A percentile compares a stretch with the other conserved stretches of the same genome.
Conservation (phyloP, 495 filamentous ascomycete species). For the Amphirosellinia nigrospora region DNA sequence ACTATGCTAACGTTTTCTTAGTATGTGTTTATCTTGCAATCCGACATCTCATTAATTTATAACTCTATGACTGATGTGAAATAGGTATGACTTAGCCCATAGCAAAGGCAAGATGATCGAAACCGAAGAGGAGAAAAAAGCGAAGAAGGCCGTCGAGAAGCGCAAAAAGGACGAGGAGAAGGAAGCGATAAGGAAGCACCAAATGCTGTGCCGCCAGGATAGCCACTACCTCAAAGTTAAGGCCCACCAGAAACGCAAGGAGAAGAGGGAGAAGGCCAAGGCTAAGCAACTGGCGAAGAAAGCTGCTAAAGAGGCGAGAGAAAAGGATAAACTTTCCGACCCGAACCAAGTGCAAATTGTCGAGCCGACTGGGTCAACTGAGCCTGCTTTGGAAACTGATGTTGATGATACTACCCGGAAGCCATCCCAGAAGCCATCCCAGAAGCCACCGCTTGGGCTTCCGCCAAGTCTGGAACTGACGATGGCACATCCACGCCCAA, state of each 20-base stretch:
- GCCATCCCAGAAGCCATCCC: not conserved
- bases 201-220: slow-evolving; percentile 47
- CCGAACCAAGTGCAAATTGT: not conserved
- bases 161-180: slow-evolving; percentile 57
- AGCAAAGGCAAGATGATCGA: slow-evolving; percentile 73
- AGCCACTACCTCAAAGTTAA: slow-evolving; percentile 37
- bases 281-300: slow-evolving; percentile 43
- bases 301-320: slow-evolving; percentile 34
- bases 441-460: not conserved
- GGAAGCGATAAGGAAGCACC: slow-evolving; percentile 58
- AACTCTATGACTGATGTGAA: not conserved
- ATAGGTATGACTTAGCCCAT: slow-evolving; percentile 82
- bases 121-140: slow-evolving; percentile 67
- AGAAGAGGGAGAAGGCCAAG: slow-evolving; percentile 42
- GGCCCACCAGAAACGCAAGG: slow-evolving; percentile 38
- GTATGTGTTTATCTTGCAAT: not conserved
- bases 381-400: not conserved
- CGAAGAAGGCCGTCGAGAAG: slow-evolving; percentile 47
- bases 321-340: slow-evolving; percentile 20
- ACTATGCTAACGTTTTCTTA: slow-evolving; percentile 11
- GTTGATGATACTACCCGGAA: not conserved
- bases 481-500: not conserved
- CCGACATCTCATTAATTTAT: not conserved
- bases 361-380: not conserved
- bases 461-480: slow-evolving; percentile 21